Evolutionary conservation across 2,329 filamentous ascomycete species (phyloP).

Genomic region (Chaetomium strumarium): DNA sequence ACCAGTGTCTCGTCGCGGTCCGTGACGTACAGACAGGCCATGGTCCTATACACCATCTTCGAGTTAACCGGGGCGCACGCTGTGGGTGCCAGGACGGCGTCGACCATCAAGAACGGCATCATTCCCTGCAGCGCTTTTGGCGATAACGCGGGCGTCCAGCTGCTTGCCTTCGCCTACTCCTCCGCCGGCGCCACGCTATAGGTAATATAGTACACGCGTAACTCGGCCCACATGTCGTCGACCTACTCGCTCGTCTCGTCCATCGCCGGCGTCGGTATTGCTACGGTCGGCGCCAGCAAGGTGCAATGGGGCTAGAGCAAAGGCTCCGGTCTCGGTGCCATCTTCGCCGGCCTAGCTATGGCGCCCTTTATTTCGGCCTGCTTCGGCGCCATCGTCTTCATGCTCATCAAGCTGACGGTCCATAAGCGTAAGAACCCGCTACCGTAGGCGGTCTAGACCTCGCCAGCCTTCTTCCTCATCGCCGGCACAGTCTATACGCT

Average conservation of each 20-base stretch:
- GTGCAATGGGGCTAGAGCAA: constrained; percentile 66
- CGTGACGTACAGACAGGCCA: constrained; percentile 63
- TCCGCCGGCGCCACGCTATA: constrained; percentile 60
- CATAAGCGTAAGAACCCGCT: constrained; percentile 67
- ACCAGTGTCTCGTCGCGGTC: constrained; percentile 78
- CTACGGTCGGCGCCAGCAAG: constrained; percentile 53
- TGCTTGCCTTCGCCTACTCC: constrained; percentile 61
- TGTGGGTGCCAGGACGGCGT: constrained; percentile 63
- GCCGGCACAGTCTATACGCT: constrained; percentile 69
- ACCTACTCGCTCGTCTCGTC: constrained; percentile 67
- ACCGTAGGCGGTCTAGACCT: constrained; percentile 65
- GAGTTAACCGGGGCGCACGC: constrained; percentile 62
- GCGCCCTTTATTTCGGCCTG: constrained; percentile 60
- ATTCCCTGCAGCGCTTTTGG: constrained; percentile 55
- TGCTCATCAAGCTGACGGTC: constrained; percentile 65
- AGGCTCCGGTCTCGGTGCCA: constrained; percentile 64
- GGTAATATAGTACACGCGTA: constrained; percentile 74
- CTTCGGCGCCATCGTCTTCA: constrained; percentile 64
- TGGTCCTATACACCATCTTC: constrained; percentile 60
- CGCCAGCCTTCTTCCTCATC: constrained; percentile 72
- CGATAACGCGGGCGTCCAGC: constrained; percentile 58
- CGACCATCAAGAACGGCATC: constrained; percentile 76
- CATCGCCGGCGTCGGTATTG: constrained; percentile 63
- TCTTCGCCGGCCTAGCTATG: constrained; percentile 66
- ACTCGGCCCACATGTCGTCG: constrained; percentile 58